Percentiles rank a stretch among this genome's conserved stretches.
These are phyloP conservation scores for Onygenales sp. DNA, from an alignment of 2,329 filamentous ascomycete genomes.

Conservation along the genomic window DNA sequence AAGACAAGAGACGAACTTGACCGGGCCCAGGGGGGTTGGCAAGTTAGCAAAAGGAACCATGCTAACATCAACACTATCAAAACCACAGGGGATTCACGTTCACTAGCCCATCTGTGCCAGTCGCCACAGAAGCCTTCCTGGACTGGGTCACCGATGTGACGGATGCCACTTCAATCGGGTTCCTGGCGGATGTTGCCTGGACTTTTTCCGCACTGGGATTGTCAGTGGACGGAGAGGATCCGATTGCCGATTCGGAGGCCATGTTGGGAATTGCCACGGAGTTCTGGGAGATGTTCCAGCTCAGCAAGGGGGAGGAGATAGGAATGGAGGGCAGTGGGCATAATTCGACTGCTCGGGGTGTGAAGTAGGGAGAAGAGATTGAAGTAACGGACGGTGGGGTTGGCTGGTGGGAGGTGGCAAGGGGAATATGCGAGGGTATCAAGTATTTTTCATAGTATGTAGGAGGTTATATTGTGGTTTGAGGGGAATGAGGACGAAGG, in stretches of 20 bases:
- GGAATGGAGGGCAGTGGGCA: neutral
- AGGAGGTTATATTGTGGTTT: no score
- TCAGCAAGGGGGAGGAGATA: neutral
- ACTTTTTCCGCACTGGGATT: conserved; percentile 7
- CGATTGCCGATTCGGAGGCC: conserved; percentile 4
- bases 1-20: neutral
- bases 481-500: no score
- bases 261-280: conserved; percentile 7
- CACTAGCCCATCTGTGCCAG: conserved; percentile 8
- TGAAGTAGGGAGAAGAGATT: neutral
- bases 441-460: no score
- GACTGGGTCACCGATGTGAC: conserved; percentile 14
- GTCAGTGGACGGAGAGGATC: conserved; percentile 8
- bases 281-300: conserved; percentile 11
- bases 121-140: conserved; percentile 10
- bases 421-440: no score
- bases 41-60: neutral
- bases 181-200: conserved; percentile 13
- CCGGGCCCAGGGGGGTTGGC: no score
- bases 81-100: conserved; percentile 9
- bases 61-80: neutral
- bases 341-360: neutral
- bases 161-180: conserved; percentile 7
- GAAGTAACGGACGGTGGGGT: no score
- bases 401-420: no score